Percentiles rank a stretch among this genome's conserved stretches.
phyloP scores from a whole-genome alignment of 306 rosid genomes.

The Dalbergia oliveri region DNA sequence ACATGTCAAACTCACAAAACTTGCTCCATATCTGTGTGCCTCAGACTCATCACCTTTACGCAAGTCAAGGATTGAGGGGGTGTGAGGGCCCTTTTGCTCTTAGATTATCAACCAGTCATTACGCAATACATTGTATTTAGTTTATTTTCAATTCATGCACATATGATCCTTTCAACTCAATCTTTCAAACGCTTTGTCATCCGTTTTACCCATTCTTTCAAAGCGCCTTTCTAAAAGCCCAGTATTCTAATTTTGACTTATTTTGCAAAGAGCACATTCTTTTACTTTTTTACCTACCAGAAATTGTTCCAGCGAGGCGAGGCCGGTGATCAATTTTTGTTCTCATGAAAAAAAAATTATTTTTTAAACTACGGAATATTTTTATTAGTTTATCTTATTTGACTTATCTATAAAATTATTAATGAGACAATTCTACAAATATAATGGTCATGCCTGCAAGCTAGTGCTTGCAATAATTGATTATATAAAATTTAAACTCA shows the following conservation, averaged over 20 bases:
- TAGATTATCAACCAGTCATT: slow-evolving; percentile 16
- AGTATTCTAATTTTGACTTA: slow-evolving; percentile 45
- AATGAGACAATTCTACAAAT: no score
- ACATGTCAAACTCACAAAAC: slow-evolving; percentile 8
- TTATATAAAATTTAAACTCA: no score
- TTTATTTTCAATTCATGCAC: slow-evolving; percentile 7
- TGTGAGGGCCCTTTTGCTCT: slow-evolving; percentile 36
- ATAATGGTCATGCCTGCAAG: no score
- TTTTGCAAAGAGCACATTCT: slow-evolving; percentile 11
- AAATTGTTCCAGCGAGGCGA: background rate
- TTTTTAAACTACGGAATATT: no score
- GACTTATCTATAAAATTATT: no score
- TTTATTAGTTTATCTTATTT: no score
- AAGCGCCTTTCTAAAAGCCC: background rate
- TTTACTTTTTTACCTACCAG: background rate
- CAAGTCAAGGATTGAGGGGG: background rate
- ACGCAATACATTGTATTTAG: slow-evolving; percentile 42
- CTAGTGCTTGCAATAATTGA: no score
- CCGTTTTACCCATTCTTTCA: background rate
- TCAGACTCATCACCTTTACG: background rate
- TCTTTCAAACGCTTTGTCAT: slow-evolving; percentile 16
- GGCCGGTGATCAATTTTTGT: background rate
- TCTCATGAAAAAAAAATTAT: background rate
- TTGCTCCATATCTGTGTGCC: slow-evolving; percentile 5
- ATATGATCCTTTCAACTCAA: slow-evolving; percentile 25